Evolutionary conservation across 495 filamentous ascomycete genomes (phyloP), one percentile per base, ranked within the genome.

Genomic region (Penicillium steckii): DNA sequence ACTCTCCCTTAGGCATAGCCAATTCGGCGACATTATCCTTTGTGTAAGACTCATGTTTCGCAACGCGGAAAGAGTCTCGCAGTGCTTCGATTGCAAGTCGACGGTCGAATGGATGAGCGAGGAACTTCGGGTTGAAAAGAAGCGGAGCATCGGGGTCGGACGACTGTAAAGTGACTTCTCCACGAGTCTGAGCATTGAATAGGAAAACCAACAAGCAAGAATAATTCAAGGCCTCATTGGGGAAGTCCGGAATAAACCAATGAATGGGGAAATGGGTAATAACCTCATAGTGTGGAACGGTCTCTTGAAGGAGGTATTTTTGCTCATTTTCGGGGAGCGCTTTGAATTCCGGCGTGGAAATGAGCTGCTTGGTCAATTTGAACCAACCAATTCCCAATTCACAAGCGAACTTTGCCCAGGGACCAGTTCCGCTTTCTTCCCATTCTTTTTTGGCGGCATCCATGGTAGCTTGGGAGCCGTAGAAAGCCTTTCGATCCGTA

Each of bases 71-170:
- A 0, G 67, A 69, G 21, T 76, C 69, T 1, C 81, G 74, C 33
- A 84, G 61, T 0, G 77, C 66, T 56, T 85, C 80, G 32, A 83
- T 58, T 7, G 78, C 76, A 5, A 74, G 68, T 8, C 75, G 74
- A 8, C 75, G 72, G 53, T 86, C 83, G 46, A 76, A 85, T 8
- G 78, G 71, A 43, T 80, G 74, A 5, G 64, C 61, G 6, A 86
- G 68, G 59, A 80, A 84, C 41, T 65, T 68, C 0, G 81, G 80
- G 52, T 85, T 73, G 54, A 85, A 81, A 2, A 58, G 38, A 1
- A 81, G 76, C 23, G 76, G 70, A 12, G 68, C 75, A 8, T 60
- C 50, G 1, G 81, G 78, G 55, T 86, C 68, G 0, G 78, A 55
- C 1, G 80, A 81, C 18, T 74, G 68, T 18, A 87, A 69, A 4